Base-by-base conservation (phyloP, 179 eudicot genomes). In the Patellifolia procumbens region DNA sequence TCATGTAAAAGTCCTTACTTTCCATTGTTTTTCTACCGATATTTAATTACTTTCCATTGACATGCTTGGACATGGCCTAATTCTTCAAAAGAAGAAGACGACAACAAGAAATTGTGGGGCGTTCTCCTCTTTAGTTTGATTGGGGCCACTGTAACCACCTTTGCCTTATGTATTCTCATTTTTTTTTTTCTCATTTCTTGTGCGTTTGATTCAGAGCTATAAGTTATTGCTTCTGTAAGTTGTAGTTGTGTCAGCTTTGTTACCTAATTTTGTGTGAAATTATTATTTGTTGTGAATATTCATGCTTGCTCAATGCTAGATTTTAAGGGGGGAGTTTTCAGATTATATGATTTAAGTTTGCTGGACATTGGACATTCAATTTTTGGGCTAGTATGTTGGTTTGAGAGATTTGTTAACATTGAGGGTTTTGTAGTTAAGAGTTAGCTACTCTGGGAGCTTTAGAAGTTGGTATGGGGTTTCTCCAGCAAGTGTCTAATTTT, bases 141-240 rank as follows among this genome's bases (percentile, higher is more conserved):
- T 42, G 98, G 98, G 69, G 97, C 93, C 66, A 84, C 91, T 51
- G 91, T 79, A 2, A 87, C 96, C 26, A 88, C 91, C 2, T 81
- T 84, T 48, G 93, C 97, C 0, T 95, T 93, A 83, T 74, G 88
- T 84, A n/a, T n/a, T n/a, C n/a, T n/a, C n/a, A n/a, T n/a, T n/a
- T n/a, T n/a, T n/a, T n/a, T n/a, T n/a, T 15, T 29, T 24, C 1
- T 63, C 61, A 19, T 42, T 32, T 48, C n/a, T 19, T 29, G 8
- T 20, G n/a, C 11, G 15, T 42, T 58, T 69, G 5, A 52, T 51
- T 70, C 12, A 11, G n/a, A n/a, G n/a, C n/a, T n/a, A n/a, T n/a
- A n/a, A n/a, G n/a, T n/a, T n/a, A n/a, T n/a, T n/a, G n/a, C n/a
- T n/a, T n/a, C n/a, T n/a, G 9, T 34, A 5, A 35, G 17, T 31